A percentile compares a stretch with the other conserved stretches of the same genome.
These are phyloP conservation scores for Toxoplasma gondii DNA, from an alignment of 169 alveolate genomes.

Conservation along the genomic window DNA sequence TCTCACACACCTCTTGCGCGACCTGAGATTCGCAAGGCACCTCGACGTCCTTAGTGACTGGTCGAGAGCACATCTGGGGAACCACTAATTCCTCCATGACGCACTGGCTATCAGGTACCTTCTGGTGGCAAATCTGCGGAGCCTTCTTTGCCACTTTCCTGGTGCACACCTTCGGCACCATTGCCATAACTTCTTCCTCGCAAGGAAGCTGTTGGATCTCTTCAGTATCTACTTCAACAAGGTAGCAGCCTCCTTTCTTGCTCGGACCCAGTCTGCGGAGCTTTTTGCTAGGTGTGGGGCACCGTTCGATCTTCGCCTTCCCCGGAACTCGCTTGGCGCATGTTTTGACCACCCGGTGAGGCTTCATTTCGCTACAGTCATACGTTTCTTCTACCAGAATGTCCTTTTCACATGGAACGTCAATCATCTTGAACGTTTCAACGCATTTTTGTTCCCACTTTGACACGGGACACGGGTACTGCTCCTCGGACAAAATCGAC, in stretches of 20 bases:
- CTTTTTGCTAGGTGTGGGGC: conserved; percentile 44
- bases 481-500: conserved; percentile 52
- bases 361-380: conserved; percentile 62
- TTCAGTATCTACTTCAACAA: conserved; percentile 63
- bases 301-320: conserved; percentile 56
- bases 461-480: conserved; percentile 58
- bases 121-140: conserved; percentile 49
- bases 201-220: conserved; percentile 60
- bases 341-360: conserved; percentile 48
- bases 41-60: conserved; percentile 52
- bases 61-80: conserved; percentile 48
- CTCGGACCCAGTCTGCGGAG: conserved; percentile 52
- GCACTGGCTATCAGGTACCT: conserved; percentile 54
- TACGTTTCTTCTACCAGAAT: conserved; percentile 52
- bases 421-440: conserved; percentile 30
- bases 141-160: conserved; percentile 36
- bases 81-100: conserved; percentile 38
- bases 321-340: conserved; percentile 53
- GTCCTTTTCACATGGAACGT: conserved; percentile 56
- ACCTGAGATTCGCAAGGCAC: conserved; percentile 41
- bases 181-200: conserved; percentile 51
- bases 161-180: conserved; percentile 62
- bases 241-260: conserved; percentile 52
- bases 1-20: conserved; percentile 45
- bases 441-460: conserved; percentile 56